Base-by-base conservation (phyloP, 495 filamentous ascomycete genomes). In the Penicillium antarcticum region DNA sequence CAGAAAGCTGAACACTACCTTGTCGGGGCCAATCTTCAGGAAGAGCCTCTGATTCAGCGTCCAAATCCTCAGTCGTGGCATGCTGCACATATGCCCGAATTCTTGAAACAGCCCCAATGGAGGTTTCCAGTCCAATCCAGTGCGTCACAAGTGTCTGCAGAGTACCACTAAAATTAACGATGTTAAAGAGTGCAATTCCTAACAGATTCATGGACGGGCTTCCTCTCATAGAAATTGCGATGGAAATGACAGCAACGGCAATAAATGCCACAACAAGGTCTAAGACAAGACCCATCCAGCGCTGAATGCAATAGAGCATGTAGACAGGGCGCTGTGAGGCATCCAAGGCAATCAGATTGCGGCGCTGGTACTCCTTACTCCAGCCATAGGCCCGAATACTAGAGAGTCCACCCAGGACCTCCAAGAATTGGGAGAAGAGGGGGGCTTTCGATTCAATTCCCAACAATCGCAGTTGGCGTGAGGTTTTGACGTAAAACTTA, bases 331-430 rank as follows among this genome's bases (percentile, higher is more conserved):
- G 74, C 65, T 58, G 77, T 51, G 70, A 83, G 73, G 42, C 67
- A 58, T 91, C 84, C 3, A 91, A 71, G 38, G 77, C 75, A 37
- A 59, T 51, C 56, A 77, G 77, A 79, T 86, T 87, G 31, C 76
- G 70, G 2, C 75, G 64, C 42, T 83, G 74, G 54, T 85, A 87
- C 2, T 73, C 70, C 32, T 80, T 64, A 0, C 72, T 60, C 72
- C 87, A 88, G 42, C 78, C 80, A 59, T 86, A 91, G 1, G 84
- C 82, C 10, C 88, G 82, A 48, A 94, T 88, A 11, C 83, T 90
- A 23, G 80, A 63, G 0, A 89, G 76, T 12, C 88, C 89, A 0
- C 76, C 75, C 4, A 90, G 70, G 0, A 80, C 76, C 10, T 85
- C 83, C 1, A 80, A 74, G 54, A 92, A 89, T 37, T 84, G 80